Evolutionary conservation across 2,329 filamentous ascomycete species (phyloP).

Genomic region (Sphaerulina vaccinii): DNA sequence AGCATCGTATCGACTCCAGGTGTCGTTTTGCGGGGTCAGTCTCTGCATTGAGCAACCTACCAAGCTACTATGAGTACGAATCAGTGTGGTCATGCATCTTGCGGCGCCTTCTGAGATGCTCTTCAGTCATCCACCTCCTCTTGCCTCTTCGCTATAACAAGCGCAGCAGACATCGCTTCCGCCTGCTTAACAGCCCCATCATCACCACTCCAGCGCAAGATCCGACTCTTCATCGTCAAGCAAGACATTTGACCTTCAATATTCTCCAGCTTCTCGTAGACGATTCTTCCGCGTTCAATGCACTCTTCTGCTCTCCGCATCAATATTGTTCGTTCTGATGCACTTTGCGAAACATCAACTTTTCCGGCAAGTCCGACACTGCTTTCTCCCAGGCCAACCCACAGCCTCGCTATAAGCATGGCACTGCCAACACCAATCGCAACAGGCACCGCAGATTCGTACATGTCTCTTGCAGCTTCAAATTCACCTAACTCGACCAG

Average conservation of each 20-base stretch:
- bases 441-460: slow-evolving; percentile 71
- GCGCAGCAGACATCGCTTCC: slow-evolving; percentile 24
- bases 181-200: slow-evolving; percentile 24
- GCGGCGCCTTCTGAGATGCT: too few relatives aligned
- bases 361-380: slow-evolving; percentile 72
- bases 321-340: slow-evolving; percentile 27
- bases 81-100: too few relatives aligned
- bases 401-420: slow-evolving; percentile 63
- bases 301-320: slow-evolving; percentile 31
- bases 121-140: background rate
- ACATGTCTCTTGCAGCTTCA: slow-evolving; percentile 61
- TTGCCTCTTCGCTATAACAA: background rate
- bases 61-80: too few relatives aligned
- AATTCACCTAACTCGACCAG: slow-evolving; percentile 71
- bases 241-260: slow-evolving; percentile 71
- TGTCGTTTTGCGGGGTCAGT: too few relatives aligned
- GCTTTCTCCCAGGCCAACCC: slow-evolving; percentile 70
- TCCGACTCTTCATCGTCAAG: slow-evolving; percentile 76
- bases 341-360: slow-evolving; percentile 14
- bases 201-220: slow-evolving; percentile 70
- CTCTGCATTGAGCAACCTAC: too few relatives aligned
- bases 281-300: slow-evolving; percentile 38
- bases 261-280: slow-evolving; percentile 68
- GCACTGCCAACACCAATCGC: slow-evolving; percentile 66
- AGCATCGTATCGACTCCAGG: too few relatives aligned